Evolutionary conservation across 352 stramenopile species (phyloP), one percentile per base, ranked within the genome.

Genomic region (Globisporangium cylindrosporum): DNA sequence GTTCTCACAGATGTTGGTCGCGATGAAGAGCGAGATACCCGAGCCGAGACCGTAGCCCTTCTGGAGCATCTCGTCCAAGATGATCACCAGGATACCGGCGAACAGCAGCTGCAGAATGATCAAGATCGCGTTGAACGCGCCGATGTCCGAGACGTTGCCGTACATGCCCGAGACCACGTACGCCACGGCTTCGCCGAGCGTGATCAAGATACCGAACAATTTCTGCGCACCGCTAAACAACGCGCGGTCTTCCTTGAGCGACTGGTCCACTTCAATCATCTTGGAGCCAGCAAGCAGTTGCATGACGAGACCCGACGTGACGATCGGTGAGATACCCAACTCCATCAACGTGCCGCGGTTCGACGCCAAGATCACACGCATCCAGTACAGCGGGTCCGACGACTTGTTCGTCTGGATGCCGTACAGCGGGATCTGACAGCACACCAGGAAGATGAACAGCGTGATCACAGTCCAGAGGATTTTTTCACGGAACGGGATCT

Each of bases 121-220:
- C 66, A 99, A 85, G 73, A 99, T 95, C 24, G 97, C 97, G 81
- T 99, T 99, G 75, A 98, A 98, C 6, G 94, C 96, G 66, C 98
- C 98, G 71, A 99, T 98, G 72, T 98, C 96, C 75, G 85, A 93
- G 36, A 99, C 82, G 78, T 99, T 97, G 69, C 98, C 98, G 84
- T 99, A 99, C 97, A 99, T 99, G 78, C 98, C 98, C 66, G 87
- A 98, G 41, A 99, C 93, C 60, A 99, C 97, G 79, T 99, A 99
- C 53, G 97, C 97, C 67, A 99, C 98, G 49, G 98, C 97, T 81
- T 99, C 96, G 66, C 95, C 97, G 43, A 99, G 84, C 34, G 97
- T 99, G 76, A 99, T 99, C 58, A 99, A 81, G 78, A 99, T 99
- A 70, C 97, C 98, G 78, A 99, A 99, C 5, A 99, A 89, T 75